A percentile compares a stretch with the other conserved stretches of the same genome.
These are phyloP conservation scores for Rachicladosporium sp. DNA, from an alignment of 2,329 filamentous ascomycete genomes.

Conservation along the genomic window DNA sequence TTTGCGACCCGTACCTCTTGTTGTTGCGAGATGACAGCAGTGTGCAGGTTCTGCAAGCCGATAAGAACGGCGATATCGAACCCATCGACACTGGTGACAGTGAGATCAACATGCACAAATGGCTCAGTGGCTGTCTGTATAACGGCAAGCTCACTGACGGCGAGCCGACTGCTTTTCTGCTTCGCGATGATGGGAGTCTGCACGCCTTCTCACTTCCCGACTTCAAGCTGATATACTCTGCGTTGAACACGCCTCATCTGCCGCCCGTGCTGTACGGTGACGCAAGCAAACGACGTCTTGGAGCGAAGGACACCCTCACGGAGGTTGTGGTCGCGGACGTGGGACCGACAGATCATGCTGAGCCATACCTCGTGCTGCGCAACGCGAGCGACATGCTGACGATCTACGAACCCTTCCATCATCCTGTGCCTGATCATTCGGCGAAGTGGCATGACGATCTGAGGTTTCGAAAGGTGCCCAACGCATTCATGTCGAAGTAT, in stretches of 20 bases:
- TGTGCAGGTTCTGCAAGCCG: conserved; percentile 65
- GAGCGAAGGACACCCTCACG: conserved; percentile 57
- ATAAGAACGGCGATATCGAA: conserved; percentile 62
- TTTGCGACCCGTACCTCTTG: conserved; percentile 75
- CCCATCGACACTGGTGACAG: conserved; percentile 13
- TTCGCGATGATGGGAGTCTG: conserved; percentile 58
- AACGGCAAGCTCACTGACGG: conserved; percentile 42
- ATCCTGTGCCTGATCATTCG: conserved; percentile 13
- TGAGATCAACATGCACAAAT: conserved; percentile 66
- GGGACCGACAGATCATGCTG: conserved; percentile 57
- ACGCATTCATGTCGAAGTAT: conserved; percentile 52
- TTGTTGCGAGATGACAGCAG: conserved; percentile 75
- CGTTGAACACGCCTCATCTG: conserved; percentile 65
- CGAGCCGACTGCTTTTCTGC: conserved; percentile 60
- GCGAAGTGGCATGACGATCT: conserved; percentile 43
- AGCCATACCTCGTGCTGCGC: conserved; percentile 71
- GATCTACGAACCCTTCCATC: conserved; percentile 69
- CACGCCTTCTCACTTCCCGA: conserved; percentile 68
- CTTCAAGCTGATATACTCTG: conserved; percentile 59
- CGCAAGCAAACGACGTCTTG: conserved; percentile 55
- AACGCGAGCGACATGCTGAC: conserved; percentile 71
- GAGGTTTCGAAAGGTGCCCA: conserved; percentile 64
- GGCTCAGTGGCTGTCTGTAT: conserved; percentile 77
- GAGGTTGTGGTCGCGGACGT: conserved; percentile 79
- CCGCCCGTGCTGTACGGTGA: conserved; percentile 65